These are phyloP conservation scores for Scutellaria minor DNA, from an alignment of 257 asterid species.

Conservation along the genomic window DNA sequence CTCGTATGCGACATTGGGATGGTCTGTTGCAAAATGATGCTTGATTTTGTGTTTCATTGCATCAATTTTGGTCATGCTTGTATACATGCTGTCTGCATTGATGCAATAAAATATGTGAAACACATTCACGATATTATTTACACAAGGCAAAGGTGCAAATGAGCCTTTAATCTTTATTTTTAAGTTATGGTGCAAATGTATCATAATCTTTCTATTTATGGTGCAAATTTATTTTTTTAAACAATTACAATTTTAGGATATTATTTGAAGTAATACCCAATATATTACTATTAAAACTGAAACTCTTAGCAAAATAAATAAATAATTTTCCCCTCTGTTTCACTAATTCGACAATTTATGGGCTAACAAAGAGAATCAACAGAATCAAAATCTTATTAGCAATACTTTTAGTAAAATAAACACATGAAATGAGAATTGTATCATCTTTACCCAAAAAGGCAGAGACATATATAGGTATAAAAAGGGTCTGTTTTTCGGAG, in stretches of 20 bases:
- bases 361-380: not conserved
- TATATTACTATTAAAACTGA: too few species aligned
- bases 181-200: too few species aligned
- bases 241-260: too few species aligned
- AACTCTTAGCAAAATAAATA: not conserved
- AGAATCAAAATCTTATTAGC: constrained; percentile 6
- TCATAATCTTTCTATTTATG: too few species aligned
- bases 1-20: not conserved
- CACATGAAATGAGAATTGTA: constrained; percentile 9
- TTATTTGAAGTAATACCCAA: too few species aligned
- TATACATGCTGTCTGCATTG: not conserved
- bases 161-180: too few species aligned
- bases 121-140: too few species aligned
- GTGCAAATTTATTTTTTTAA: too few species aligned
- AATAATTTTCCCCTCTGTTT: not conserved
- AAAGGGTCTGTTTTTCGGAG: not conserved
- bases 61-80: not conserved
- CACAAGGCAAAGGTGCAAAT: too few species aligned
- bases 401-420: not conserved
- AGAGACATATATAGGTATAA: not conserved
- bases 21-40: not conserved
- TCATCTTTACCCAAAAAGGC: constrained; percentile 19
- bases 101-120: not conserved
- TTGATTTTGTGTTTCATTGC: constrained; percentile 2
- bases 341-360: not conserved